Percentiles rank a stretch among this genome's conserved stretches.
These are phyloP conservation scores for Polytolypa hystricis DNA, from an alignment of 2,329 filamentous ascomycete genomes.

Conservation along the genomic window DNA sequence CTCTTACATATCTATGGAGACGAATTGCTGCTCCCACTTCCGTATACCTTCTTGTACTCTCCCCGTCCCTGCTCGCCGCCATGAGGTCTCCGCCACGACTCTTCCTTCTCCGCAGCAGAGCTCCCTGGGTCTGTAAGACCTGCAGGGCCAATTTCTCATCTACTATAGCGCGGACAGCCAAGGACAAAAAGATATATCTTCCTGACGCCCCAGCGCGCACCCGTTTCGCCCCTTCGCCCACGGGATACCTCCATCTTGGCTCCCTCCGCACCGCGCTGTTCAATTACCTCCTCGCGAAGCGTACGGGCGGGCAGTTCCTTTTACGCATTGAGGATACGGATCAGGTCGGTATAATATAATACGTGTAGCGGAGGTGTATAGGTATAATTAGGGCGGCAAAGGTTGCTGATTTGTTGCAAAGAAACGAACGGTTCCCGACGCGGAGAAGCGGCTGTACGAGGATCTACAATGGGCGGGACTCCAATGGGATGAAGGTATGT, in stretches of 20 bases:
- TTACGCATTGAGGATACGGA: constrained; percentile 93
- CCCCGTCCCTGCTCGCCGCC: no score
- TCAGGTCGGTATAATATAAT: constrained; percentile 46
- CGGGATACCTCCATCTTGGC: constrained; percentile 84
- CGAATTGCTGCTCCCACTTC: no score
- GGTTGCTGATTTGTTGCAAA: constrained; percentile 33
- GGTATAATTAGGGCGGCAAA: not conserved
- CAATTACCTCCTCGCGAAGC: constrained; percentile 82
- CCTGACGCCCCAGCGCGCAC: constrained; percentile 55
- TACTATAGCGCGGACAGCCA: constrained; percentile 13
- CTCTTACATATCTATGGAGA: no score
- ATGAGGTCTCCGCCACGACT: constrained; percentile 22
- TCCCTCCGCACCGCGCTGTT: constrained; percentile 89
- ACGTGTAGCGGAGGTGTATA: not conserved
- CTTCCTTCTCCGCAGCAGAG: constrained; percentile 18
- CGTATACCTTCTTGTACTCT: no score
- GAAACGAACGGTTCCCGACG: constrained; percentile 70
- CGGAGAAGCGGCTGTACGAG: constrained; percentile 63
- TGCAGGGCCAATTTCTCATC: constrained; percentile 26
- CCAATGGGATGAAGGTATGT: constrained; percentile 77
- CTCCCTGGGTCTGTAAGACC: constrained; percentile 27
- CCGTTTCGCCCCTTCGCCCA: constrained; percentile 91
- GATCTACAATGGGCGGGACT: constrained; percentile 85
- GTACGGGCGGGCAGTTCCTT: constrained; percentile 81
- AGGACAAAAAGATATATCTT: constrained; percentile 26